These are phyloP conservation scores for Mycena galopus DNA, from an alignment of 768 basidiomycete genomes.

Conservation along the genomic window DNA sequence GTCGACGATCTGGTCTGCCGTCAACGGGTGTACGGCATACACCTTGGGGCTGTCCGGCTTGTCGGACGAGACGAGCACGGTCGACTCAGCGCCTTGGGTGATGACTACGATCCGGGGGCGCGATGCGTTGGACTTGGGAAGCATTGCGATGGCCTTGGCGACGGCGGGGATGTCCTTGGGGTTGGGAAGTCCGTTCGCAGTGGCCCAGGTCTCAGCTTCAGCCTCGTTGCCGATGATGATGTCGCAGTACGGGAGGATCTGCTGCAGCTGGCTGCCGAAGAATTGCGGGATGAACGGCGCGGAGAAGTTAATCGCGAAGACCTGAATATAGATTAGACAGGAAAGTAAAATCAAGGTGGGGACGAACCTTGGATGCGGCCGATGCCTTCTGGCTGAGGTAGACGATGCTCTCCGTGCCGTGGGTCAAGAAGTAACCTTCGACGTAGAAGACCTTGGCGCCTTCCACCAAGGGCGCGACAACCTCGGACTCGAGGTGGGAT, in stretches of 20 bases:
- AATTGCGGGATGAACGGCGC: slow-evolving; percentile 98
- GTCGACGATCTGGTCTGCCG: slow-evolving; percentile 83
- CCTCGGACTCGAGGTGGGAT: slow-evolving; percentile 81
- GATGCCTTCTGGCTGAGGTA: slow-evolving; percentile 85
- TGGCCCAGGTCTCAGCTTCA: slow-evolving; percentile 91
- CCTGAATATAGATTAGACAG: slow-evolving; percentile 61
- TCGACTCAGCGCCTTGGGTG: slow-evolving; percentile 89
- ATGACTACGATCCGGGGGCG: slow-evolving; percentile 88
- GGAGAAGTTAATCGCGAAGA: slow-evolving; percentile 92
- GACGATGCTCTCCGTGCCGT: slow-evolving; percentile 81
- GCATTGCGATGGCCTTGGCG: slow-evolving; percentile 81
- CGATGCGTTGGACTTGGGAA: slow-evolving; percentile 80
- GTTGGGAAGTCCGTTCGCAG: slow-evolving; percentile 75
- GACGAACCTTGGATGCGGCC: slow-evolving; percentile 76
- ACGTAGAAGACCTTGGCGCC: slow-evolving; percentile 92
- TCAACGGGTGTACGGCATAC: slow-evolving; percentile 70
- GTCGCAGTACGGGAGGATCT: slow-evolving; percentile 88
- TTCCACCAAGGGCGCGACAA: slow-evolving; percentile 82
- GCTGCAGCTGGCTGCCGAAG: slow-evolving; percentile 85
- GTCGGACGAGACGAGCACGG: slow-evolving; percentile 77
- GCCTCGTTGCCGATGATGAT: slow-evolving; percentile 96
- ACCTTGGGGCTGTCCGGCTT: slow-evolving; percentile 67
- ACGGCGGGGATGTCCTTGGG: slow-evolving; percentile 75
- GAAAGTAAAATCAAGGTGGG: background rate
- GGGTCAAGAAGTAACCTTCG: slow-evolving; percentile 97